Conservation (phyloP, 768 basidiomycete genomes). For the Macrolepiota fuliginosa region DNA sequence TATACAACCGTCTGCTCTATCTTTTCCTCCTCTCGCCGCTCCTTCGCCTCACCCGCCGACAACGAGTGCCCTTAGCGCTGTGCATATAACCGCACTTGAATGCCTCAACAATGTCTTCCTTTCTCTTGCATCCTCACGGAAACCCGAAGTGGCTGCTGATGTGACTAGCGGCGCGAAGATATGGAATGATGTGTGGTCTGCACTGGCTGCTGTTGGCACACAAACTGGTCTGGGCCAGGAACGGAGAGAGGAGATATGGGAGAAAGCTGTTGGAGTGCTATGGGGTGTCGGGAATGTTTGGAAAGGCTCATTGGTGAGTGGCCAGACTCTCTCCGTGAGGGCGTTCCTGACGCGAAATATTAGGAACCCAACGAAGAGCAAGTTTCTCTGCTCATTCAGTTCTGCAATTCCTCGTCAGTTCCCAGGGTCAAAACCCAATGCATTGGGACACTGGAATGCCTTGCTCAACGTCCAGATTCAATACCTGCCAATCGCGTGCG, state of each 20-base stretch:
- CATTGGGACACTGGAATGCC: constrained; percentile 81
- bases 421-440: constrained; percentile 66
- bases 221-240: constrained; percentile 64
- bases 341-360: background rate
- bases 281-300: constrained; percentile 86
- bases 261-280: constrained; percentile 74
- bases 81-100: constrained; percentile 84
- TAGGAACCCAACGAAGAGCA: constrained; percentile 62
- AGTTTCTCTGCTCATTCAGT: constrained; percentile 60
- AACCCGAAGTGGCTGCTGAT: constrained; percentile 40
- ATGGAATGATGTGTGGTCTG: constrained; percentile 67
- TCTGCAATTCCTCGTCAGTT: constrained; percentile 57
- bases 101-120: constrained; percentile 90
- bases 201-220: constrained; percentile 57
- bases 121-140: constrained; percentile 55
- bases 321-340: background rate
- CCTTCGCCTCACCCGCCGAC: constrained; percentile 84
- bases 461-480: constrained; percentile 68
- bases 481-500: constrained; percentile 65
- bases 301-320: constrained; percentile 60
- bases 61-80: constrained; percentile 78
- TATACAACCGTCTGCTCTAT: constrained; percentile 72
- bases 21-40: constrained; percentile 71
- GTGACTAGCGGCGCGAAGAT: constrained; percentile 47
- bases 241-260: constrained; percentile 72